A percentile compares a stretch with the other conserved stretches of the same genome.
Evolutionary conservation across 768 basidiomycete genomes (phyloP).

Genomic region (Suillus spraguei): DNA sequence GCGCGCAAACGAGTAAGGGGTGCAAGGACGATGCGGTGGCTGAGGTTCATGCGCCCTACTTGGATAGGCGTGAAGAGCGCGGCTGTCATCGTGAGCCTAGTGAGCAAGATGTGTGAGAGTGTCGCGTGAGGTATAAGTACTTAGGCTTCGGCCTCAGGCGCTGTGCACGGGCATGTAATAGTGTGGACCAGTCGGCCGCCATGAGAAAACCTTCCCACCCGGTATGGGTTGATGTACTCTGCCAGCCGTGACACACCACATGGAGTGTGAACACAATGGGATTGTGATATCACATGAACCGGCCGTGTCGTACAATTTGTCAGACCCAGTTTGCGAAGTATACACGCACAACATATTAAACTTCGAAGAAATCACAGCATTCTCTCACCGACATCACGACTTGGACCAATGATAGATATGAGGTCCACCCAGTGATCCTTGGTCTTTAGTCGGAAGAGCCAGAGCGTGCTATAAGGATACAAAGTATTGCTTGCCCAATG

Average conservation of each 20-base stretch:
- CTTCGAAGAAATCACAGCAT: background rate
- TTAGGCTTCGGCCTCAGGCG: background rate
- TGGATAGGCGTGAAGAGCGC: constrained; percentile 34
- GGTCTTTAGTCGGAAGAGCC: too few species aligned
- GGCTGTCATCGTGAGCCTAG: background rate
- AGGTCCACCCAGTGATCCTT: too few species aligned
- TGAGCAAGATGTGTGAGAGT: background rate
- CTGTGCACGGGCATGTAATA: background rate
- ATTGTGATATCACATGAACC: background rate
- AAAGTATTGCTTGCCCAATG: too few species aligned
- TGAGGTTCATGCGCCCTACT: constrained; percentile 32
- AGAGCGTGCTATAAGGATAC: too few species aligned
- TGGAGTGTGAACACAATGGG: background rate
- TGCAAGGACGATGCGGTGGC: constrained; percentile 39
- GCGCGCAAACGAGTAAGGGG: constrained; percentile 39
- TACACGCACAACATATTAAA: background rate
- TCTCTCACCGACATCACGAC: too few species aligned
- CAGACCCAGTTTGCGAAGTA: background rate
- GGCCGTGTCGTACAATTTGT: background rate
- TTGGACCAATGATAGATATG: too few species aligned
- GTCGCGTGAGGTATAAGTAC: background rate
- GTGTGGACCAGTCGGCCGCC: background rate
- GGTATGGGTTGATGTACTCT: background rate
- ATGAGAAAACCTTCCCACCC: background rate
- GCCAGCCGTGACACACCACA: background rate